A percentile compares a stretch with the other conserved stretches of the same genome.
phyloP scores from a whole-genome alignment of 352 stramenopile genomes.

The Pythium phragmitis region DNA sequence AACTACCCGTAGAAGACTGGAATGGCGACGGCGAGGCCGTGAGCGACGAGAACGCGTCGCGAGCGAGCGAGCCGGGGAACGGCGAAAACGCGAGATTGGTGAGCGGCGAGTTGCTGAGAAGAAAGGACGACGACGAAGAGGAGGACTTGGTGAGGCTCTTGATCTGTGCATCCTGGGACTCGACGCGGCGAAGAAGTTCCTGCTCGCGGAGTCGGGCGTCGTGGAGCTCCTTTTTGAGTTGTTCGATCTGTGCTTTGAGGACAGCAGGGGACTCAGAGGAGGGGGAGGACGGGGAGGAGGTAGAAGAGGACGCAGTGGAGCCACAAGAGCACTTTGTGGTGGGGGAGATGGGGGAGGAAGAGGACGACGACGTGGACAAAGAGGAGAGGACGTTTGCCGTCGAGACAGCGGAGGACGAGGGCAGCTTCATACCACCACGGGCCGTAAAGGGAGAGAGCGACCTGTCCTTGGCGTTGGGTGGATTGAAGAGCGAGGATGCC shows the following conservation, averaged over 20 bases:
- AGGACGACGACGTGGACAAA: neutral
- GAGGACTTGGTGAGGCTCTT: conserved; percentile 18
- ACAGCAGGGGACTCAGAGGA: conserved; percentile 5
- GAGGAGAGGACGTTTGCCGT: conserved; percentile 2
- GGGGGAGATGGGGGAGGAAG: neutral
- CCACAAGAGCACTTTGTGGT: conserved; percentile 7
- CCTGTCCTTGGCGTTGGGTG: conserved; percentile 28
- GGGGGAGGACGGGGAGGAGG: neutral
- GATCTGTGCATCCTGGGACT: conserved; percentile 29
- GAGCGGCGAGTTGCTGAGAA: conserved; percentile 28
- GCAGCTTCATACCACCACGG: neutral
- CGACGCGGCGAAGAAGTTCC: conserved; percentile 28
- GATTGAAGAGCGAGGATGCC: conserved; percentile 23
- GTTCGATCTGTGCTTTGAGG: conserved; percentile 23
- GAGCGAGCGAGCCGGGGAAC: conserved; percentile 12
- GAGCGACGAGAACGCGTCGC: conserved; percentile 22
- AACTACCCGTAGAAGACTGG: conserved; percentile 1
- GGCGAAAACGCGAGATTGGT: conserved; percentile 29
- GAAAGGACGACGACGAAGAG: conserved; percentile 8
- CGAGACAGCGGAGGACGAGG: neutral
- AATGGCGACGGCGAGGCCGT: conserved; percentile 27
- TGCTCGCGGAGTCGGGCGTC: conserved; percentile 26
- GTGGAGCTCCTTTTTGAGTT: conserved; percentile 28
- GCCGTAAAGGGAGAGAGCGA: conserved; percentile 14
- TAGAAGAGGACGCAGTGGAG: neutral